Evolutionary conservation across 2,329 filamentous ascomycete genomes (phyloP).

Genomic region (Epicoccum sorghinum): DNA sequence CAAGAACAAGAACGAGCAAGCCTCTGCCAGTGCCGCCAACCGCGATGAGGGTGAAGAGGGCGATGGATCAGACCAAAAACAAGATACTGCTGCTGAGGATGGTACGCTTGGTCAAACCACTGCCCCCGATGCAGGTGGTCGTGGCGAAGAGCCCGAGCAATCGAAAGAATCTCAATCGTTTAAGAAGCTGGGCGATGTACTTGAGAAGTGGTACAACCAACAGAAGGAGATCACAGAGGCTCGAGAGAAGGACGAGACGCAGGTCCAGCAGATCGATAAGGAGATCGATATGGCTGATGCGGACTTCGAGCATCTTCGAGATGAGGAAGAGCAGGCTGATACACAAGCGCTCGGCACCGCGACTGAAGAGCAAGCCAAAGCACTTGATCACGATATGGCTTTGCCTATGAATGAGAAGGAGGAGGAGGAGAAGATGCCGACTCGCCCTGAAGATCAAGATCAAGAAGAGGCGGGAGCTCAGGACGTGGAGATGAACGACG

Average conservation of each 20-base stretch:
- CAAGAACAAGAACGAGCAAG: conserved; percentile 65
- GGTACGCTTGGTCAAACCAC: conserved; percentile 54
- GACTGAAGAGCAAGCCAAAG: conserved; percentile 82
- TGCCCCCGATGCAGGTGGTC: conserved; percentile 44
- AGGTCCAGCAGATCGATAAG: conserved; percentile 55
- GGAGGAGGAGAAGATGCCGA: conserved; percentile 51
- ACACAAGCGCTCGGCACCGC: conserved; percentile 90
- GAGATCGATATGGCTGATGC: conserved; percentile 75
- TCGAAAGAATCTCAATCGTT: conserved; percentile 70
- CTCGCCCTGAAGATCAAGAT: conserved; percentile 43
- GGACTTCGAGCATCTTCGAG: conserved; percentile 92
- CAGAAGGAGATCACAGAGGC: conserved; percentile 74
- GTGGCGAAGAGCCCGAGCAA: conserved; percentile 49
- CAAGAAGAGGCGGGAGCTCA: conserved; percentile 29
- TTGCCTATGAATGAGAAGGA: conserved; percentile 68
- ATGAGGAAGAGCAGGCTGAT: conserved; percentile 82
- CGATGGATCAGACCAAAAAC: conserved; percentile 67
- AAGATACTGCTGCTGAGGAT: conserved; percentile 68
- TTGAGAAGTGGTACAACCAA: conserved; percentile 91
- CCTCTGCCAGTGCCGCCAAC: conserved; percentile 62
- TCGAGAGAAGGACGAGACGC: conserved; percentile 56
- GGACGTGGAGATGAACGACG: conserved; percentile 53
- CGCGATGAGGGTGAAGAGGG: conserved; percentile 71
- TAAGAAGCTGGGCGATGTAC: conserved; percentile 90
- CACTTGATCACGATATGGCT: conserved; percentile 87